Conservation (phyloP, 768 basidiomycete genomes). For the Myochromella boudieri region DNA sequence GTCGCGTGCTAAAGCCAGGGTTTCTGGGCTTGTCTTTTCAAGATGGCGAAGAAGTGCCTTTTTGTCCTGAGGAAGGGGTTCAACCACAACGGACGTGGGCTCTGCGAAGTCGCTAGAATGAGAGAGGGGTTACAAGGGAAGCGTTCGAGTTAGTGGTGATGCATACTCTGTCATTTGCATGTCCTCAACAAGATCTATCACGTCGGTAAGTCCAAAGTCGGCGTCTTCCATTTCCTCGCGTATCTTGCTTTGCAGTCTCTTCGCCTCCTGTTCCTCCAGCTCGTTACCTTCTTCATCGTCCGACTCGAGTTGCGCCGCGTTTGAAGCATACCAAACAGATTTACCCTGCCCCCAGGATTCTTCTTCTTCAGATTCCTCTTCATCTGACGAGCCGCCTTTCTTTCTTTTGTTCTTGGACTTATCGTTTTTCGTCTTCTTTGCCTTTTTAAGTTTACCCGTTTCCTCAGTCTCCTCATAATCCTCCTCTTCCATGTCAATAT, state of each 20-base stretch:
- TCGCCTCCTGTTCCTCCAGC: slow-evolving; percentile 87
- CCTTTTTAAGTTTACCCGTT: slow-evolving; percentile 17
- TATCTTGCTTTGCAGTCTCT: slow-evolving; percentile 71
- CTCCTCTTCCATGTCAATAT: slow-evolving; percentile 36
- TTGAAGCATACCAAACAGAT: slow-evolving; percentile 84
- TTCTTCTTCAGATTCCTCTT: slow-evolving; percentile 38
- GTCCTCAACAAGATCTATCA: slow-evolving; percentile 38
- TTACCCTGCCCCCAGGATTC: slow-evolving; percentile 85
- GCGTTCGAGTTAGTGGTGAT: background rate
- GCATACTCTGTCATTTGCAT: slow-evolving; percentile 34
- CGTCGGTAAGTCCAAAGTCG: slow-evolving; percentile 82
- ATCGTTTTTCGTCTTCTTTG: slow-evolving; percentile 17
- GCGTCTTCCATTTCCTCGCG: slow-evolving; percentile 70
- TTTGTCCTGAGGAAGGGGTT: slow-evolving; percentile 53
- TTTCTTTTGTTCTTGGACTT: slow-evolving; percentile 23
- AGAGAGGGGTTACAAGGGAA: background rate
- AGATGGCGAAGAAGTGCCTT: slow-evolving; percentile 61
- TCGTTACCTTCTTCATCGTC: slow-evolving; percentile 89
- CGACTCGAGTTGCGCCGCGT: slow-evolving; percentile 76
- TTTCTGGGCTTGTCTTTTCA: slow-evolving; percentile 75
- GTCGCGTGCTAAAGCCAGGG: slow-evolving; percentile 78
- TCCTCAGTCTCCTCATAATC: slow-evolving; percentile 32
- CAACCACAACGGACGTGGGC: slow-evolving; percentile 30
- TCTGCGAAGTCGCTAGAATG: slow-evolving; percentile 38
- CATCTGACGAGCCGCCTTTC: slow-evolving; percentile 22